A percentile compares a stretch with the other conserved stretches of the same genome.
These are phyloP conservation scores for Agarophyton chilense DNA, from an alignment of 23 red algal species.

Conservation along the genomic window DNA sequence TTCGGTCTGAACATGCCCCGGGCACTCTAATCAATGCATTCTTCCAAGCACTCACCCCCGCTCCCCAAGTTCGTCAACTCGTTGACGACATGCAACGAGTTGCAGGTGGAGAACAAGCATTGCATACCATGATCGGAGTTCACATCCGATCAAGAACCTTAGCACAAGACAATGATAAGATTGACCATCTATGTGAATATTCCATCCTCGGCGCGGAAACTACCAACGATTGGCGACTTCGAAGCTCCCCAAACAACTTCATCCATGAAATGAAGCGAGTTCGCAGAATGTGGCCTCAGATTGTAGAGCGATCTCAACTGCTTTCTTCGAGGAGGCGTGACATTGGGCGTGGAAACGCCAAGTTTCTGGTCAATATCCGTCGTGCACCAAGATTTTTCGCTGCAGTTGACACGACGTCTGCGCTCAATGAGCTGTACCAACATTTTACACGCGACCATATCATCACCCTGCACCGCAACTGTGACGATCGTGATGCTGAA, in stretches of 20 bases:
- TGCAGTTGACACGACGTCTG: slow-evolving; percentile 30
- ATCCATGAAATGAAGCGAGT: slow-evolving; percentile 38
- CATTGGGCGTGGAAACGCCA: not conserved
- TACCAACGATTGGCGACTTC: slow-evolving; percentile 42
- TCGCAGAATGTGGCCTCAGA: not conserved
- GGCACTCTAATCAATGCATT: slow-evolving; percentile 43
- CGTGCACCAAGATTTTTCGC: slow-evolving; percentile 45
- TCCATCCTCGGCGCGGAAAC: slow-evolving; percentile 25
- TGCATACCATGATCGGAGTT: slow-evolving; percentile 53
- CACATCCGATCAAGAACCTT: slow-evolving; percentile 64
- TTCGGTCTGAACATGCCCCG: slow-evolving; percentile 5
- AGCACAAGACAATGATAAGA: slow-evolving; percentile 25
- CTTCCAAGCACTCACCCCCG: slow-evolving; percentile 42
- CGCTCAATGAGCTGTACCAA: slow-evolving; percentile 8
- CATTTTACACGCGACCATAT: slow-evolving; percentile 32
- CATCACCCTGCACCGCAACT: slow-evolving; percentile 26
- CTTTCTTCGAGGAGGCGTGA: not conserved
- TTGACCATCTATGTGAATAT: slow-evolving; percentile 65
- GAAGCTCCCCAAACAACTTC: slow-evolving; percentile 11
- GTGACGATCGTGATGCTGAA: slow-evolving; percentile 55
- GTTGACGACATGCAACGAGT: not conserved
- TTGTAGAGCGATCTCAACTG: slow-evolving; percentile 13
- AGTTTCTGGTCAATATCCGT: not conserved
- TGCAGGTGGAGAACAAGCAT: slow-evolving; percentile 5
- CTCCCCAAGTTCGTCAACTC: not conserved